phyloP scores from a whole-genome alignment of 768 basidiomycete species.

The Psilocybe cubensis region DNA sequence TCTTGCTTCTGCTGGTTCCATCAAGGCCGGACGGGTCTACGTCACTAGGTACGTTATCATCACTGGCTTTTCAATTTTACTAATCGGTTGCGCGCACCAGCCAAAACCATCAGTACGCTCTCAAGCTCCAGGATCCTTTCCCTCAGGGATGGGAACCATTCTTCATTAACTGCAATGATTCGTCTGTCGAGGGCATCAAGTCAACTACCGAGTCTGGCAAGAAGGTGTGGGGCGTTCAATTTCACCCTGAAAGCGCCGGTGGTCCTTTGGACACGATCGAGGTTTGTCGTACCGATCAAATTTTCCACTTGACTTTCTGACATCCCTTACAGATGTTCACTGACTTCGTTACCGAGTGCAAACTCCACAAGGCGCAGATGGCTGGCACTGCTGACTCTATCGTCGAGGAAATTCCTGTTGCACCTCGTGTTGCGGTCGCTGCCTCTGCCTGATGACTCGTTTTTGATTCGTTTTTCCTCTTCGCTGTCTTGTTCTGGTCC shows the following conservation, averaged over 20 bases:
- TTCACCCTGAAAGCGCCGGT: conserved; percentile 98
- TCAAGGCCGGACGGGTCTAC: conserved; percentile 95
- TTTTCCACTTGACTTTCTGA: neutral
- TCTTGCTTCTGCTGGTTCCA: conserved; percentile 89
- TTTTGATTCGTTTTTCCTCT: neutral
- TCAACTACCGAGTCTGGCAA: conserved; percentile 88
- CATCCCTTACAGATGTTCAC: conserved; percentile 77
- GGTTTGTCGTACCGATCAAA: conserved; percentile 46
- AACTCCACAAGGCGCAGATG: conserved; percentile 50
- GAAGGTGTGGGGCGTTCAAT: conserved; percentile 97
- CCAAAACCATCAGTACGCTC: conserved; percentile 99
- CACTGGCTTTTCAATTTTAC: neutral
- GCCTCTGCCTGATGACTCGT: conserved; percentile 26
- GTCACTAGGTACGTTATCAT: conserved; percentile 74
- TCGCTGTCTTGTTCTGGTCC: neutral
- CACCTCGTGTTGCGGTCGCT: conserved; percentile 28
- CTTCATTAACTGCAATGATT: conserved; percentile 99
- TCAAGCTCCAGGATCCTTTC: conserved; percentile 93
- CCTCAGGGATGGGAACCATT: conserved; percentile 97
- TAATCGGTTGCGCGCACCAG: conserved; percentile 37
- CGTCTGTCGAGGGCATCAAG: conserved; percentile 98
- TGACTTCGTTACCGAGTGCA: conserved; percentile 86
- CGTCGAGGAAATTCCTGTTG: conserved; percentile 28
- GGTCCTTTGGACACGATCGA: conserved; percentile 99
- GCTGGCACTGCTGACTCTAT: conserved; percentile 18